Evolutionary conservation across 768 basidiomycete genomes (phyloP), one percentile per base, ranked within the genome.

Genomic region (Russula sp.): DNA sequence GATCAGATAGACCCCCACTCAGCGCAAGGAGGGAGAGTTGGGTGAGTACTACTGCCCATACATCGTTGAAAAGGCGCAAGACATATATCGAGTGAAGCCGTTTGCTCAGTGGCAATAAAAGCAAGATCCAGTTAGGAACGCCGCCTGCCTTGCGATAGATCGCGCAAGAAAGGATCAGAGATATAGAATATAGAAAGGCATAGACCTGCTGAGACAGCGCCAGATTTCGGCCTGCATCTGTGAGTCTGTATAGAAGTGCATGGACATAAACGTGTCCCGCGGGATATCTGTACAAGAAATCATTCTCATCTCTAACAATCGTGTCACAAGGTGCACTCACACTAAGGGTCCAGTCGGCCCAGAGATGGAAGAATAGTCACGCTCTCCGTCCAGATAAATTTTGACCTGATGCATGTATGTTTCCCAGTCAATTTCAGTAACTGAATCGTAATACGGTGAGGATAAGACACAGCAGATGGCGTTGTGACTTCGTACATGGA

Each of bases 391-490:
- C 50, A 90, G 68, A 74, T 90, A 93, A 45, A 88, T 71, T 59
- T 86, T 80, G 1, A 90, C 81, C 56, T 98, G 97, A 56, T 87
- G 76, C 85, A 98, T 93, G 71, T 99, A 99, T 0, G 97, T 98
- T 69, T 87, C 82, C 86, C 92, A 98, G 75, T 99, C 97, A 68
- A 99, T 99, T 75, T 99, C 95, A 11, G 97, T 98, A 75, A 95
- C 96, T 98, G 76, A 54, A 56, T 67, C 41, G 64, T 46, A 45
- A 43, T 47, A 64, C 52, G 64, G 70, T 70, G 59, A 68, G 52
- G 25, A 34, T 49, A 46, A 20, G 54, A 38, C 38, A 49, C 41
- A 50, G 34, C 50, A 62, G 64, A 63, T 11, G 38, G 38, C 56
- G 46, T 29, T 29, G 56, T 54, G 74, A 88, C 78, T 35, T 29